Base-by-base conservation (phyloP, 345 rosid species). In the Aethionema arabicum region DNA sequence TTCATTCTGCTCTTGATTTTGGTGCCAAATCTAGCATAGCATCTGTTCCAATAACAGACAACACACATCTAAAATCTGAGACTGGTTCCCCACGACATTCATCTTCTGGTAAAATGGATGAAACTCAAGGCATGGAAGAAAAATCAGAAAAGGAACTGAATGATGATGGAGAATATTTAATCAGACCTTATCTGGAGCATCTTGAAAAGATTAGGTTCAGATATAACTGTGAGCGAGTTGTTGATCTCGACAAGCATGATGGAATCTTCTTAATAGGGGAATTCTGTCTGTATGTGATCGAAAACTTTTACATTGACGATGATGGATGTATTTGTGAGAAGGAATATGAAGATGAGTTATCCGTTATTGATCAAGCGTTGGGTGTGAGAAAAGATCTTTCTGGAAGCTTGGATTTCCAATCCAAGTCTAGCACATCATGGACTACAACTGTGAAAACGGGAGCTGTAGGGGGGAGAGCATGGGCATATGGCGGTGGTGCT, bases 401-500 rank as follows among this genome's bases (percentile, higher is more conserved):
- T 47, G 70, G 90, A 57, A 76, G 85, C 70, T 33, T 69, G 70
- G 99, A 90, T 70, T 90, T 88, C 74, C 99, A 79, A 68, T 87
- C 99, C 43, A 95, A 85, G 76, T 86, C 97, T 53, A 80, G 86
- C 72, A 79, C 93, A 29, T 88, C 96, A 39, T 80, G 89, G 87
- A 65, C 75, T 73, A 49, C 85, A 68, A 58, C 80, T 51, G 74
- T 74, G 42, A 90, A 85, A 79, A 66, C 87, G 36, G 83, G 70
- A 67, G 75, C 70, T 38, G 76, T 72, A 66, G 97, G 99, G 58
- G 99, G 96, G 53, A 80, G 93, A 74, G 99, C 99, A 38, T 95
- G 99, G 99, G 97, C 99, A 61, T 95, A 86, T 52, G 79, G 81
- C 83, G 97, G 97, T 69, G 99, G 99, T 74, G 99, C 97, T 32